Base-by-base conservation (phyloP, 75 land plant species). In the Picea glauca region DNA sequence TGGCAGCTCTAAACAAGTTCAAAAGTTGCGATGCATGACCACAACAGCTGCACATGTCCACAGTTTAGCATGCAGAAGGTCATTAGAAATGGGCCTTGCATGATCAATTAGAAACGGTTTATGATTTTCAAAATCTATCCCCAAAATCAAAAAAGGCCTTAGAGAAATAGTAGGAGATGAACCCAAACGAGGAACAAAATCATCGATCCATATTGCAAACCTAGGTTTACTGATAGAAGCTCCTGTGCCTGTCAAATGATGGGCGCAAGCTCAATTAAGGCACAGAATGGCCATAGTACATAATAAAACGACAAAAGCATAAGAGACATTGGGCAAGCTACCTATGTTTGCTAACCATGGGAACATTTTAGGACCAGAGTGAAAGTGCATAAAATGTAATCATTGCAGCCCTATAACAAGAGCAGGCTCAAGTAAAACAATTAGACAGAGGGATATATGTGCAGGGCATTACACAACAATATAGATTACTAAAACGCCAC, bases 151-250 rank as follows among this genome's bases (percentile, higher is more conserved):
- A 68, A 35, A 40, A 38, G 9, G 21, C 38, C 8, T 68, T 15
- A 68, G 73, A 68, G 50, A 68, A 68, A 40, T 14, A 5, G 12
- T 40, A 35, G 40, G 73, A 40, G 18, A 38, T 68, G n/a, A 13
- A 68, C 73, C 40, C 50, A 68, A 6, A 68, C 46, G 40, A 68
- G 68, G 54, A 68, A 68, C 40, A 15, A 68, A 68, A 46, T 8
- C 50, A 5, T 5, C 15, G 8, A 46, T 20, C 2, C 8, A 20
- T 8, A 40, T 68, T 40, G 73, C 33, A 68, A 14, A 20, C 35
- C 21, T 40, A 40, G 6, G 8, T 11, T 67, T 67, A 18, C 40
- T 40, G 20, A n/a, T 63, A 26, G 64, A 23, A 9, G 26, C 2
- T 14, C 13, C 11, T 63, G 32, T 1, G 31, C 26, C 66, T 31